Evolutionary conservation across 192 early-diverging fungal genomes (phyloP).

Genomic region (Fimicolochytrium jonesii): DNA sequence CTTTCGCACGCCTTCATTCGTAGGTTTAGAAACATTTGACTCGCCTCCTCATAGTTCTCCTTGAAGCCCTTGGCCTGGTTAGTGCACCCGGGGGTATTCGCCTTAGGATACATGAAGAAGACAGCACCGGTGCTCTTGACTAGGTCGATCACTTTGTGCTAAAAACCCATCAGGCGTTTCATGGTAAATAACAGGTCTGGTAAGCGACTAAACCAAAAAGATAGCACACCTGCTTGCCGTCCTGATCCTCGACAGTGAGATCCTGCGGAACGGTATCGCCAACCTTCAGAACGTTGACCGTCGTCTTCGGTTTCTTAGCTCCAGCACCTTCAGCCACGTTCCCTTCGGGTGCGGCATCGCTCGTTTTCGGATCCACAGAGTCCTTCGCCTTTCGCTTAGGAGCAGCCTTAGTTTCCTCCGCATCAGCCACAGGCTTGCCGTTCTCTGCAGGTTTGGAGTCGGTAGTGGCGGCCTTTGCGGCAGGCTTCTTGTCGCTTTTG

Average conservation of each 20-base stretch:
- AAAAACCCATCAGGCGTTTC: too few species aligned
- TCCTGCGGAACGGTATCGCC: not conserved
- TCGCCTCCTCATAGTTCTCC: constrained; percentile 8
- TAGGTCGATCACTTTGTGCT: constrained; percentile 1
- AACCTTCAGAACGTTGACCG: not conserved
- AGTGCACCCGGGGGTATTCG: constrained; percentile 19
- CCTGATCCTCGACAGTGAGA: not conserved
- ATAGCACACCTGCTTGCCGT: not conserved
- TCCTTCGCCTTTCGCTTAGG: too few species aligned
- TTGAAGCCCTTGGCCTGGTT: constrained; percentile 18
- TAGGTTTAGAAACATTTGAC: not conserved
- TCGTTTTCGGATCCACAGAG: too few species aligned
- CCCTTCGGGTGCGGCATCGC: constrained; percentile 3
- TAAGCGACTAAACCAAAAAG: not conserved
- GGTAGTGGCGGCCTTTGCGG: too few species aligned
- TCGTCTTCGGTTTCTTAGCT: not conserved
- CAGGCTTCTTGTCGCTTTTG: too few species aligned
- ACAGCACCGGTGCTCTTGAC: constrained; percentile 1
- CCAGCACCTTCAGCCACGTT: not conserved
- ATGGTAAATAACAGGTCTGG: too few species aligned
- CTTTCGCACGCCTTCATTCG: not conserved
- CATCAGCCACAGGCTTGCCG: too few species aligned
- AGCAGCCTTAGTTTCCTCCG: too few species aligned
- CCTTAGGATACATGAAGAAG: constrained; percentile 17
- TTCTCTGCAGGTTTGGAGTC: too few species aligned